Base-by-base conservation (phyloP, 768 basidiomycete genomes). In the Hypsizygus marmoreus region DNA sequence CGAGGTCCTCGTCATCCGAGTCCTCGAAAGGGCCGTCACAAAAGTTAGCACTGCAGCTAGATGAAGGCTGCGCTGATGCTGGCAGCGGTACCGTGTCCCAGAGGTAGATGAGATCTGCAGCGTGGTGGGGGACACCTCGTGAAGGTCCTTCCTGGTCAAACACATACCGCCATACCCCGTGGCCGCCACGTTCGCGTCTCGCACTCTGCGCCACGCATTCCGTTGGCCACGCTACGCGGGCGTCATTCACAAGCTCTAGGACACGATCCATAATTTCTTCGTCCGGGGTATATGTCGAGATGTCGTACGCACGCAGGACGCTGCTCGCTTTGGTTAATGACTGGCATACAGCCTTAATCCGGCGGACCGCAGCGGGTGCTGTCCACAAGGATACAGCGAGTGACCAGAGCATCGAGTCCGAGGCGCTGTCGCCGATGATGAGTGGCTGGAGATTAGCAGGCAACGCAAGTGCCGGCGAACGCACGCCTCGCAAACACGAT, bases 141-240 rank as follows among this genome's bases (percentile, higher is more conserved):
- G 75, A 69, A 7, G 87, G 84, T 1, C 84, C 79, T 55, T 88
- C 88, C 66, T 91, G 88, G 64, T 91, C 88, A 59, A 91, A 91
- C 13, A 88, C 80, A 55, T 87, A 91, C 46, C 88, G 75, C 82
- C 82, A 91, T 4, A 88, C 86, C n/a, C 77, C 76, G 30, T 69
- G 70, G 1, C 81, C 84, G 11, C 75, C 73, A 2, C 78, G 70
- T 37, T 74, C 77, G 13, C 63, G 68, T 43, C 73, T 73, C 2
- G 79, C 74, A 42, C 72, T 73, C 40, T 75, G 67, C 3, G 75
- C 77, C 26, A 84, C 67, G 50, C 82, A 79, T 19, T 91, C 82
- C 1, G 82, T 85, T 8, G 86, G 86, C 86, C 86, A 91, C 11
- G 85, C 84, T 25, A 90, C 73, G 19, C 84, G 79, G 9, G 85